Conservation (phyloP, 306 rosid genomes). For the Hippophae gyantsensis region DNA sequence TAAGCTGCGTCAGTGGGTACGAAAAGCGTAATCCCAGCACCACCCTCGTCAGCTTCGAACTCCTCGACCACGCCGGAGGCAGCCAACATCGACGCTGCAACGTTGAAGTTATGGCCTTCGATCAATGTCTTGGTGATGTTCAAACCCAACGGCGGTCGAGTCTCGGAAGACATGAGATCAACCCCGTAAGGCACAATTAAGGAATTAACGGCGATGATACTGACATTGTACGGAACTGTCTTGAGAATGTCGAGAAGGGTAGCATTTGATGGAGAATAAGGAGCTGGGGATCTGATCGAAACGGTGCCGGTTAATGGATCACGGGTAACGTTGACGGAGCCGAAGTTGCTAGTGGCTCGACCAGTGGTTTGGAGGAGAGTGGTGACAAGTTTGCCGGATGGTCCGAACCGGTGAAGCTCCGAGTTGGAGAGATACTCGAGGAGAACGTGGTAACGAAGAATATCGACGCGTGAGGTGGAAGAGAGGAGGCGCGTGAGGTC, state of each 20-base stretch:
- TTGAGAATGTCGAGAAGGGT: constrained; percentile 47
- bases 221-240: constrained; percentile 80
- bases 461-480: constrained; percentile 49
- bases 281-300: constrained; percentile 52
- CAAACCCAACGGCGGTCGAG: constrained; percentile 57
- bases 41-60: constrained; percentile 87
- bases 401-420: constrained; percentile 55
- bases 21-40: constrained; percentile 87
- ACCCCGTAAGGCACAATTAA: constrained; percentile 64
- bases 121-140: constrained; percentile 67
- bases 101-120: constrained; percentile 84
- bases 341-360: constrained; percentile 72
- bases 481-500: constrained; percentile 54
- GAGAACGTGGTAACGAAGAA: constrained; percentile 94
- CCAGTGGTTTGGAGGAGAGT: constrained; percentile 94
- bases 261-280: constrained; percentile 58
- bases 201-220: constrained; percentile 61
- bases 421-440: constrained; percentile 64
- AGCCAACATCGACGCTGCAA: constrained; percentile 73
- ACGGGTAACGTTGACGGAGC: constrained; percentile 74
- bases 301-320: constrained; percentile 37
- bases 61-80: constrained; percentile 89
- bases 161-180: constrained; percentile 88
- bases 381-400: constrained; percentile 75
- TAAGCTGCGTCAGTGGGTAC: constrained; percentile 75